Percentiles rank a stretch among this genome's conserved stretches.
phyloP scores from a whole-genome alignment of 163 green algal genomes.

The Scenedesmus sp. region DNA sequence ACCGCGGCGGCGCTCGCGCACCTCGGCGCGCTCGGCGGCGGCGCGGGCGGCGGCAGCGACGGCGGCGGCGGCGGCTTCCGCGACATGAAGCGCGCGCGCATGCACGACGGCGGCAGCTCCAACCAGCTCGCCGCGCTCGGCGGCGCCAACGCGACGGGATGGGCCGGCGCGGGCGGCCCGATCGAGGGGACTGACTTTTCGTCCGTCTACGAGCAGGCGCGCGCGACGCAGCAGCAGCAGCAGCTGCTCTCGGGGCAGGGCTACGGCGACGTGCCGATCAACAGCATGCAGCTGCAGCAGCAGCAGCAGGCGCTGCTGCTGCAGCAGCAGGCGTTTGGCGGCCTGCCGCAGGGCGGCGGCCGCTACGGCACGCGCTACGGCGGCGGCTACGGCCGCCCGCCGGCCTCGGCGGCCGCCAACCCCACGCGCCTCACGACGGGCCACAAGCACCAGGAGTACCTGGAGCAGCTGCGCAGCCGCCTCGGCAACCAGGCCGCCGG shows the following conservation, averaged over 20 bases:
- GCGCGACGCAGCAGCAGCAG: constrained; percentile 28
- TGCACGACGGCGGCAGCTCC: constrained; percentile 33
- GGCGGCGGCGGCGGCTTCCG: constrained; percentile 1
- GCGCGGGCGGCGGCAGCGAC: neutral
- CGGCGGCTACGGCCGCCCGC: neutral
- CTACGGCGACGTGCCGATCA: constrained; percentile 28
- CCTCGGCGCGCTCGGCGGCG: neutral
- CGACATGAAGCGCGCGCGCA: constrained; percentile 33
- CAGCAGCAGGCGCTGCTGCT: neutral
- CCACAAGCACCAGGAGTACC: constrained; percentile 40
- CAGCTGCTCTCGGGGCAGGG: neutral
- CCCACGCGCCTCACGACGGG: constrained; percentile 35
- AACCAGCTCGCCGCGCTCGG: constrained; percentile 30
- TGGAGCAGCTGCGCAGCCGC: constrained; percentile 8
- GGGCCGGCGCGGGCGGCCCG: constrained; percentile 75
- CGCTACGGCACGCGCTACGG: neutral
- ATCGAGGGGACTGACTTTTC: constrained; percentile 53
- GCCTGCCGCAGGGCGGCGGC: neutral
- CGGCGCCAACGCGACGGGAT: neutral
- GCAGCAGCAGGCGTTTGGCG: neutral
- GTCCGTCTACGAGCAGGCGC: constrained; percentile 26
- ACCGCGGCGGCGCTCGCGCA: constrained; percentile 1
- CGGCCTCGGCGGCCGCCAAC: neutral
- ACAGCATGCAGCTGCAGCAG: constrained; percentile 27
- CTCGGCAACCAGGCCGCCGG: neutral